A percentile compares a stretch with the other conserved stretches of the same genome.
These are phyloP conservation scores for Fusarium sp. DNA, from an alignment of 2,329 filamentous ascomycete species.

Conservation along the genomic window DNA sequence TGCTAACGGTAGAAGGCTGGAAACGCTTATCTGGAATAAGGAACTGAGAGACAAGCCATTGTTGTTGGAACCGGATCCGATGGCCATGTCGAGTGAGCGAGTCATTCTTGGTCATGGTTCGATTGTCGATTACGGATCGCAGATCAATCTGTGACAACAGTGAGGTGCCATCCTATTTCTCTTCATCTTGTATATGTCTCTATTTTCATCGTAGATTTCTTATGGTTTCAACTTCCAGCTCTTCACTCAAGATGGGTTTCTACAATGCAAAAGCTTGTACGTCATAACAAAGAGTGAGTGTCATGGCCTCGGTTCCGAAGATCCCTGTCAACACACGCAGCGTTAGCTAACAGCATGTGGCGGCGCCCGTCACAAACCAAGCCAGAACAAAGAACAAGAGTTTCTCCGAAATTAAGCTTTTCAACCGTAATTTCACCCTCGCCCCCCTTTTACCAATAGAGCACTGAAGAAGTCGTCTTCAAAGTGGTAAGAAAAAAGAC, in stretches of 20 bases:
- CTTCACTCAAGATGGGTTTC: not conserved
- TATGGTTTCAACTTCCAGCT: not conserved
- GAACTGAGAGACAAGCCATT: not conserved
- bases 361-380: not conserved
- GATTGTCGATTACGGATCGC: not conserved
- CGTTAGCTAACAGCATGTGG: not conserved
- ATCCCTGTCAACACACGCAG: constrained; percentile 2
- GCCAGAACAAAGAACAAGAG: not conserved
- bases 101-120: not conserved
- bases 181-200: rapidly evolving
- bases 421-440: not conserved
- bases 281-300: not conserved
- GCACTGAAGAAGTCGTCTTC: not conserved
- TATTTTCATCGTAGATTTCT: rapidly evolving
- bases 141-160: not conserved
- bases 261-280: not conserved
- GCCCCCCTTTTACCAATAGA: not conserved
- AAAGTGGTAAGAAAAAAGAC: not conserved
- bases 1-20: not conserved
- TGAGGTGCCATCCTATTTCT: not conserved
- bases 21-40: constrained; percentile 26
- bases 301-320: constrained; percentile 31
- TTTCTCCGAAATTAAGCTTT: not conserved
- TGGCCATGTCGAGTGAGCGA: not conserved
- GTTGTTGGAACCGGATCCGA: constrained; percentile 28